Base-by-base conservation (phyloP, 192 early-diverging fungal species). In the Glomus cerebriforme region DNA sequence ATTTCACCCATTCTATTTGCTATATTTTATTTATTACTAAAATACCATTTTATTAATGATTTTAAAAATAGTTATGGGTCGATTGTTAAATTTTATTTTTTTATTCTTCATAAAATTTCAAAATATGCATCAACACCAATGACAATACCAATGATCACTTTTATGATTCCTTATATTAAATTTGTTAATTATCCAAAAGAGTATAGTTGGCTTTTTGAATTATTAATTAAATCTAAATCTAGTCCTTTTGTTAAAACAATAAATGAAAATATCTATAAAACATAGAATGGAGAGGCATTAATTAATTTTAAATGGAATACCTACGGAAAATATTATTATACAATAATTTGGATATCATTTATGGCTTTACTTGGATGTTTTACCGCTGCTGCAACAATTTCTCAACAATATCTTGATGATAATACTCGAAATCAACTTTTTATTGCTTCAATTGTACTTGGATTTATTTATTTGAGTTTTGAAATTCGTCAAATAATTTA, bases 321-420 rank as follows among this genome's bases (percentile, higher is more conserved):
- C 9, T 73, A 22, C 58, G 71, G 71, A 22, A 73, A n/a, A 73
- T 5, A 17, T 19, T 73, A 73, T 54, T 49, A 73, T 22, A 6
- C 19, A 49, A 19, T 10, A 19, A 73, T 73, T 4, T 47, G 71
- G 49, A 0, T 7, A 15, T 12, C 26, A 26, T 73, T 31, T 58
- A 6, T 19, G 7, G 45, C 45, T 19, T 54, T 73, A 12, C 24
- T 72, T 2, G 15, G 1, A 15, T 47, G 70, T 27, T 72, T 72
- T 72, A 27, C 45, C 26, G 4, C 39, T 26, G 70, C 12, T 32
- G 43, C 27, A 32, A 72, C 70, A 13, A 29, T 26, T 27, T 10
- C 70, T 19, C 17, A 72, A 47, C 12, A 47, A 47, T 12, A 49
- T 9, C 49, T 72, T 29, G 4, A 35, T 29, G 7, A 24, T 7